A percentile compares a stretch with the other conserved stretches of the same genome.
Evolutionary conservation across 2,329 filamentous ascomycete species (phyloP).

Genomic region (Talaromyces piceae): DNA sequence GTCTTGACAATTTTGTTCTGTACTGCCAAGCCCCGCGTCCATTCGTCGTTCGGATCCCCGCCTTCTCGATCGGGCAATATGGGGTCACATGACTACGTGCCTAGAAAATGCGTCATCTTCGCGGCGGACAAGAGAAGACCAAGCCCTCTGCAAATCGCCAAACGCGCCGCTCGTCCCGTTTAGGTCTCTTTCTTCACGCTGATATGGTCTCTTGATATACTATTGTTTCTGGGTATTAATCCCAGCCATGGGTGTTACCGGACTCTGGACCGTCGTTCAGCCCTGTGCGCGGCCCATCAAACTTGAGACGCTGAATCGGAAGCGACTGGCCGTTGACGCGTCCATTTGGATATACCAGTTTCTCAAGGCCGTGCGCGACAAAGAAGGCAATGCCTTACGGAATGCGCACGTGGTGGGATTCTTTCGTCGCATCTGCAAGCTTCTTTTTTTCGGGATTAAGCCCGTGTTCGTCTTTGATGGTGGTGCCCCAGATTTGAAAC

Average conservation of each 20-base stretch:
- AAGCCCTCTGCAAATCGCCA: background rate
- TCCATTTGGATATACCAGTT: constrained; percentile 99
- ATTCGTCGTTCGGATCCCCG: background rate
- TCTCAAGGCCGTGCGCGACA: constrained; percentile 95
- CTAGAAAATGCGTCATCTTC: constrained; percentile 5
- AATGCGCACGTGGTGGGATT: constrained; percentile 97
- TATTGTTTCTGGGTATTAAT: background rate
- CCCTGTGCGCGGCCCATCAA: constrained; percentile 94
- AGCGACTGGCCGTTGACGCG: constrained; percentile 92
- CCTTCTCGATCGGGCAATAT: background rate
- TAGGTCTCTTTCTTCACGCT: background rate
- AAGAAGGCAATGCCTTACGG: constrained; percentile 91
- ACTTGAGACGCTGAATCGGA: constrained; percentile 90
- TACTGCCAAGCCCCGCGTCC: background rate
- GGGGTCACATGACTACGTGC: constrained; percentile 8
- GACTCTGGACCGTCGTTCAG: constrained; percentile 92
- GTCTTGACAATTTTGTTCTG: constrained; percentile 30
- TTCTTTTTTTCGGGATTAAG: constrained; percentile 91
- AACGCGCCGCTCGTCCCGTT: no score
- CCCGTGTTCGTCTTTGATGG: constrained; percentile 98
- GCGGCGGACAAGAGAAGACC: background rate
- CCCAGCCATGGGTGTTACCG: constrained; percentile 81
- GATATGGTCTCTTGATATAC: background rate
- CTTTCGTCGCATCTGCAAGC: constrained; percentile 95
- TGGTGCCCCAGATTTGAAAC: constrained; percentile 81